Base-by-base conservation (phyloP, 495 filamentous ascomycete genomes). In the Neurospora sp. region DNA sequence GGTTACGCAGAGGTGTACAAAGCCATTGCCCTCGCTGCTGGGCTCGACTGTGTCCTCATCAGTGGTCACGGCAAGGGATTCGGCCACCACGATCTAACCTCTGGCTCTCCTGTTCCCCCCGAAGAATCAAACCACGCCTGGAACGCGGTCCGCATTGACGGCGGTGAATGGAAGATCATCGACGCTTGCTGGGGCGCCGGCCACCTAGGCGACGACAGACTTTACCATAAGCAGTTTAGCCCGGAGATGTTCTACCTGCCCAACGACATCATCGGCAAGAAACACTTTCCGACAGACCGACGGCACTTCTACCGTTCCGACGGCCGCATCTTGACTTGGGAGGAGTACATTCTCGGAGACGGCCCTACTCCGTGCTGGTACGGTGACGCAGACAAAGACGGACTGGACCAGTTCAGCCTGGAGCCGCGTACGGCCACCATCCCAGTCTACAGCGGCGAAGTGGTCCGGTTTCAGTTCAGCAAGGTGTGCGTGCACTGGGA, bases 141-240 rank as follows among this genome's bases (percentile, higher is more conserved):
- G 96, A 98, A 95, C 77, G 96, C 91, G 0, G 92, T 98, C 20
- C 87, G 88, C 68, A 93, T 98, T 71, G 94, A 97, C 73, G 86
- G 89, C 48, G 91, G 91, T 3, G 88, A 90, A 73, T 99, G 95
- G 95, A 97, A 98, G 81, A 85, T 98, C 4, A 85, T 98, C 45
- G 96, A 99, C 76, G 74, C 90, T 3, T 98, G 96, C 79, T 99
- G 96, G 96, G 96, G 96, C 45, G 93, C 95, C 0, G 96, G 96
- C 79, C 91, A 74, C 68, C 82, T 79, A 81, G 87, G 53, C 61
- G 80, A 76, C 42, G 71, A 65, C 69, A 74, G 75, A 74, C 81
- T 75, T 81, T 98, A 96, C 81, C 83, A 83, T 41, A 87, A 90
- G 74, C 74, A 78, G n/a, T 96, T 97, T 79, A 86, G 84, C 2